Evolutionary conservation across 495 filamentous ascomycete genomes (phyloP), one percentile per base, ranked within the genome.

Genomic region (Pseudoneurospora amorphoporcata): DNA sequence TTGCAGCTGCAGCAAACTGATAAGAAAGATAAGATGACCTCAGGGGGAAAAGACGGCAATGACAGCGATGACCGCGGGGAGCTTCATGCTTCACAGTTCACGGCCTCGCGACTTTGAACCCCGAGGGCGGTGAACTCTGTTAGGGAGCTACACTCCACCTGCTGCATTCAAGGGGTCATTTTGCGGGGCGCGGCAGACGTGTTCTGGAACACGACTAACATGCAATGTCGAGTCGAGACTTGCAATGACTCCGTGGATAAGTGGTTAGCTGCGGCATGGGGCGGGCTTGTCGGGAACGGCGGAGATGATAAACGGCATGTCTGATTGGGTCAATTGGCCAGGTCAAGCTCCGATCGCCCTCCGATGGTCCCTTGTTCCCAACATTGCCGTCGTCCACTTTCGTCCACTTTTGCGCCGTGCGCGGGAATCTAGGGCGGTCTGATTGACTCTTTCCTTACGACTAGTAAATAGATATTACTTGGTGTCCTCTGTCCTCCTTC

Each of bases 311-410:
- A 69, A 32, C 71, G 71, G 23, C 8, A 17, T 9, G 42, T 72
- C 39, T 76, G 77, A 79, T 80, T 80, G 77, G 78, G 37, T 68
- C 73, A 75, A 75, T 75, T 75, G 65, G 40, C 23, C 38, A 70
- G 8, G 19, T 53, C 42, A 68, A 73, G 68, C 79, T 79, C 79
- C 79, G 79, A 80, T 80, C 74, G 71, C 39, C 65, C 76, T 80
- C 79, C 79, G 79, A 80, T 72, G 37, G 53, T 61, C 53, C 47
- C 53, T 61, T 61, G 53, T 61, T 61, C 53, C 53, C 53, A 61
- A 61, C 23, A 61, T 61, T 61, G 53, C 53, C 5, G 53, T 61
- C 53, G 53, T 61, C 53, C 53, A 61, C 53, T 61, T 61, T 61
- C 53, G 53, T 61, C 53, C 53, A 61, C 53, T 32, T 32, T 61